phyloP scores from a whole-genome alignment of 2,329 filamentous ascomycete species.

The Diaporthe destruens region DNA sequence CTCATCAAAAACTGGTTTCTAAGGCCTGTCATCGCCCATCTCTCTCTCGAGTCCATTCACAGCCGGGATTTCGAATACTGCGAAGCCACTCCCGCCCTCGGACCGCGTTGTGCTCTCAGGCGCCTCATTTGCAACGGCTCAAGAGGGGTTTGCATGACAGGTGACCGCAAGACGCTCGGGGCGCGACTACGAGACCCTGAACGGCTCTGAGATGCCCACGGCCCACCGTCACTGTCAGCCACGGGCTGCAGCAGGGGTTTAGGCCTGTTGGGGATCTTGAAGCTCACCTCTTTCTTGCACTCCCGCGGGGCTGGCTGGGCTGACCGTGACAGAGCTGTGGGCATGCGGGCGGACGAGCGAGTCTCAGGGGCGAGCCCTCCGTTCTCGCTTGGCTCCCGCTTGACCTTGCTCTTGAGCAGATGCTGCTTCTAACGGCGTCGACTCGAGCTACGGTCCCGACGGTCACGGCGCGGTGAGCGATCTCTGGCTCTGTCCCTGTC shows the following conservation, averaged over 20 bases:
- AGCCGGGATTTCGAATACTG: constrained; percentile 1
- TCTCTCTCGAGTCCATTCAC: neutral
- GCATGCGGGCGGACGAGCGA: neutral
- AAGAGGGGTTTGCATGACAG: neutral
- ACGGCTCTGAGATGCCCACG: neutral
- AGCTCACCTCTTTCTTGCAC: neutral
- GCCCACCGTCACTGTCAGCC: neutral
- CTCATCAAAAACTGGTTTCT: neutral
- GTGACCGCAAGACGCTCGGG: neutral
- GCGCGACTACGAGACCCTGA: constrained; percentile 1
- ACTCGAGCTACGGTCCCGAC: constrained; percentile 40
- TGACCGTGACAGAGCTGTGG: constrained; percentile 5
- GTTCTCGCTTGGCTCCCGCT: neutral
- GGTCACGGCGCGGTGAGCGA: constrained; percentile 34
- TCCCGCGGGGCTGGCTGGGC: constrained; percentile 7
- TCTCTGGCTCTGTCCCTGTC: constrained; percentile 30
- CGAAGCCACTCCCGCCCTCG: neutral
- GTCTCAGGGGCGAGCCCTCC: neutral
- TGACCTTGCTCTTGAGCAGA: neutral
- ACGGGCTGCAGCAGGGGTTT: neutral
- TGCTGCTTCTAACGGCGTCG: constrained; percentile 41
- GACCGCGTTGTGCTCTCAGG: neutral
- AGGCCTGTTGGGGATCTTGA: constrained; percentile 4
- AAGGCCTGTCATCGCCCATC: neutral
- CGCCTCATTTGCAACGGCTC: constrained; percentile 6